Base-by-base conservation (phyloP, 1,284 basidiomycete genomes). In the Sphaerobolus stellatus region DNA sequence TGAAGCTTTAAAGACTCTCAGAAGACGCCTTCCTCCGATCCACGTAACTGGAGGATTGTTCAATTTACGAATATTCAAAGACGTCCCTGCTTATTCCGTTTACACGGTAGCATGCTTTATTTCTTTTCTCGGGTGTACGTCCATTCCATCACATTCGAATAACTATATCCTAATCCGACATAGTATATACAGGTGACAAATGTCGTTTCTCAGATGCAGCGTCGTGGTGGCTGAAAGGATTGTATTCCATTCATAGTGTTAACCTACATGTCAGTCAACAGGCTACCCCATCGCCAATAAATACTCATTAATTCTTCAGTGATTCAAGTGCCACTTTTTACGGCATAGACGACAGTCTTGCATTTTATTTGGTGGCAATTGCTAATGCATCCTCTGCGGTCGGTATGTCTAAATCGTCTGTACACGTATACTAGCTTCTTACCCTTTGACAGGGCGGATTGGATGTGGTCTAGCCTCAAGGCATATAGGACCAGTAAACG, bases 141-240 rank as follows among this genome's bases (percentile, higher is more conserved):
- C 30, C 14, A n/a, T n/a, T n/a, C n/a, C n/a, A n/a, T n/a, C n/a
- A n/a, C n/a, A n/a, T n/a, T n/a, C n/a, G n/a, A n/a, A n/a, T n/a
- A n/a, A n/a, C n/a, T n/a, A n/a, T n/a, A n/a, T n/a, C n/a, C n/a
- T n/a, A n/a, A n/a, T n/a, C n/a, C n/a, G n/a, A n/a, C 40, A 33
- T n/a, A 54, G 53, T 86, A 18, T 87, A 82, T 62, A 86, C 83
- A 2, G 74, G 81, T 81, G 59, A 50, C 27, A 18, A 28, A n/a
- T 7, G 16, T 5, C 24, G 24, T 3, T 38, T 33, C 18, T 56
- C 50, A 5, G 36, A 20, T 43, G 53, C 8, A 43, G 25, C 11
- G 51, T 31, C n/a, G 56, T 45, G n/a, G n/a, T n/a, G n/a, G 3
- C 22, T 18, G 13, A 9, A 22, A 43, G 13, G 13, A 20, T 5